Conservation (phyloP, 352 stramenopile species). For the Pythium chondricola region DNA sequence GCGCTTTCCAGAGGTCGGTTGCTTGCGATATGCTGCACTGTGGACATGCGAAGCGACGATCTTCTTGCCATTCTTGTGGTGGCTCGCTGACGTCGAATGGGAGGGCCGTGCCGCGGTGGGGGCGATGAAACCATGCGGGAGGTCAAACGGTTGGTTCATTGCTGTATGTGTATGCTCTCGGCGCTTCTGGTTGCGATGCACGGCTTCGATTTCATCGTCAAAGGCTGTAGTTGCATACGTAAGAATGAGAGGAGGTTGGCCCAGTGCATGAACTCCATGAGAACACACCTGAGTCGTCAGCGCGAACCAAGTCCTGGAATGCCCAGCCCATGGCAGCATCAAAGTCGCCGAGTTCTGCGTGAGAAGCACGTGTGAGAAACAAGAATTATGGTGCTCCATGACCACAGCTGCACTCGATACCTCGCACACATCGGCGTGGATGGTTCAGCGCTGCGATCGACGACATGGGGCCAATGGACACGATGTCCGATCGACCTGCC, state of each 20-base stretch:
- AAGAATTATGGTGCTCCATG: background rate
- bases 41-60: conserved; percentile 1
- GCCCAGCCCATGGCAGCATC: conserved; percentile 55
- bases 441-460: conserved; percentile 16
- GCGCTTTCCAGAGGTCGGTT: conserved; percentile 2
- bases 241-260: background rate
- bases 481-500: too few relatives aligned
- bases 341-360: conserved; percentile 48
- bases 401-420: conserved; percentile 1
- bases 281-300: conserved; percentile 12
- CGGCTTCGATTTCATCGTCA: conserved; percentile 9
- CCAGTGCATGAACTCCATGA: background rate
- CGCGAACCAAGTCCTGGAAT: conserved; percentile 27
- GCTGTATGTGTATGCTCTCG: conserved; percentile 27
- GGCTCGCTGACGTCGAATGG: background rate
- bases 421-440: conserved; percentile 18
- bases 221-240: background rate
- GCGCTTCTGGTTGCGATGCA: conserved; percentile 8
- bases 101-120: conserved; percentile 9
- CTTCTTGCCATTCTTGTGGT: conserved; percentile 14
- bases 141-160: conserved; percentile 25
- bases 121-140: conserved; percentile 40
- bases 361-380: background rate
- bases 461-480: conserved; percentile 1
- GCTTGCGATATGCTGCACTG: conserved; percentile 29